These are phyloP conservation scores for Sonneratia caseolaris DNA, from an alignment of 345 rosid species.

Conservation along the genomic window DNA sequence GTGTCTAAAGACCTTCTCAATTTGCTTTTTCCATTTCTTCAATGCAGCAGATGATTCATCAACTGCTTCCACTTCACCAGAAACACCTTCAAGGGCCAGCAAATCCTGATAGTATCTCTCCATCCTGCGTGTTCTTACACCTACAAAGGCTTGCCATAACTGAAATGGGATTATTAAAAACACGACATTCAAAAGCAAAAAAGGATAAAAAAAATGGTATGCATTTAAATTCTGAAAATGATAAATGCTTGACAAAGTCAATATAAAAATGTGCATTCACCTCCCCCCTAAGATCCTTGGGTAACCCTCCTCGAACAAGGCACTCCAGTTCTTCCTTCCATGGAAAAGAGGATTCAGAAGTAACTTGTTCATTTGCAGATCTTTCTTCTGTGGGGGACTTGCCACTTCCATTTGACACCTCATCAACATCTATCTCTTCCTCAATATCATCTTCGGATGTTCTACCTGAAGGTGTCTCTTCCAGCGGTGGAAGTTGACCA, in stretches of 20 bases:
- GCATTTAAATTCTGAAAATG: slow-evolving; percentile 9
- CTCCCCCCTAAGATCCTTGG: slow-evolving; percentile 94
- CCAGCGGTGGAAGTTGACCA: slow-evolving; percentile 31
- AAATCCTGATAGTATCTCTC: slow-evolving; percentile 71
- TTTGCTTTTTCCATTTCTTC: slow-evolving; percentile 72
- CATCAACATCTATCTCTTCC: slow-evolving; percentile 26
- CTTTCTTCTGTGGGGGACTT: slow-evolving; percentile 18
- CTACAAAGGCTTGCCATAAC: slow-evolving; percentile 99
- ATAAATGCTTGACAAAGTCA: background rate
- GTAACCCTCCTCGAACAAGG: slow-evolving; percentile 91
- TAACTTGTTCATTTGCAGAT: slow-evolving; percentile 12
- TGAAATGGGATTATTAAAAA: slow-evolving; percentile 14
- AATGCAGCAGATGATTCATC: slow-evolving; percentile 30
- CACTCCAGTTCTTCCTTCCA: slow-evolving; percentile 80
- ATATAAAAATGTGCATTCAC: slow-evolving; percentile 20
- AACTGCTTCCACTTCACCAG: slow-evolving; percentile 30
- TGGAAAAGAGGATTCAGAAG: slow-evolving; percentile 37
- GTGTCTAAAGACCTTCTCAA: slow-evolving; percentile 90
- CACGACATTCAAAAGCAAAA: background rate
- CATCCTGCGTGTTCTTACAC: slow-evolving; percentile 69
- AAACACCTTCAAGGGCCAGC: slow-evolving; percentile 47
- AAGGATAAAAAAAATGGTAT: background rate
- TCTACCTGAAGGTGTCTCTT: slow-evolving; percentile 23
- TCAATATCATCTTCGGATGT: slow-evolving; percentile 29
- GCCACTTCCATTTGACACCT: slow-evolving; percentile 16